Evolutionary conservation across 441 rosid species (phyloP).

Genomic region (Bocquillonia castaneifolia): DNA sequence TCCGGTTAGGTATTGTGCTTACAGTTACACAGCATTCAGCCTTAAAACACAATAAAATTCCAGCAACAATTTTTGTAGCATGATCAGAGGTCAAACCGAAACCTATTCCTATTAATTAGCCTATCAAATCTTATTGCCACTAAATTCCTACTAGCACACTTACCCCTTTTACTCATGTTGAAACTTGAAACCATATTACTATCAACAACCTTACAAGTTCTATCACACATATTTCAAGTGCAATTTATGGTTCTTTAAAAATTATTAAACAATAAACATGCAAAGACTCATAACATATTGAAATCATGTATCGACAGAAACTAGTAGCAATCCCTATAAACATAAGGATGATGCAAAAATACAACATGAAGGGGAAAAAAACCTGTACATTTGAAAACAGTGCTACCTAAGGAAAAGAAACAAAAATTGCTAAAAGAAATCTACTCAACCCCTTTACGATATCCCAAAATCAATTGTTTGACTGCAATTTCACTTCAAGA

Average conservation of each 20-base stretch:
- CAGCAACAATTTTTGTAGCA: neutral
- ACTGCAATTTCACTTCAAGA: neutral
- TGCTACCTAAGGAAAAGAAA: neutral
- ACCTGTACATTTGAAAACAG: neutral
- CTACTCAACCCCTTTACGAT: neutral
- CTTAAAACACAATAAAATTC: neutral
- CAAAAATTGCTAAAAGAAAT: neutral
- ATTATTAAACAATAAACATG: too few relatives aligned
- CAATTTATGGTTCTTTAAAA: too few relatives aligned
- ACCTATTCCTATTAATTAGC: neutral
- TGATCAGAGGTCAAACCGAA: neutral
- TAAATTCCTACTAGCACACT: too few relatives aligned
- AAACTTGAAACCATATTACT: neutral
- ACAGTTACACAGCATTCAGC: neutral
- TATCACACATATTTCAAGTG: too few relatives aligned
- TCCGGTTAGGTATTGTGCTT: neutral
- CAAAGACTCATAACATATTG: neutral
- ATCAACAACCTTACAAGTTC: neutral
- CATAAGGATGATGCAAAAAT: neutral
- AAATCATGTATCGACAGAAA: neutral
- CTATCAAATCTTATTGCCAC: neutral
- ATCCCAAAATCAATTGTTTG: neutral
- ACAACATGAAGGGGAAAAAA: neutral
- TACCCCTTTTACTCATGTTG: too few relatives aligned
- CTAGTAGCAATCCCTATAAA: neutral